Base-by-base conservation (phyloP, 176 grass and related monocot species). In the Aechmea fasciata region DNA sequence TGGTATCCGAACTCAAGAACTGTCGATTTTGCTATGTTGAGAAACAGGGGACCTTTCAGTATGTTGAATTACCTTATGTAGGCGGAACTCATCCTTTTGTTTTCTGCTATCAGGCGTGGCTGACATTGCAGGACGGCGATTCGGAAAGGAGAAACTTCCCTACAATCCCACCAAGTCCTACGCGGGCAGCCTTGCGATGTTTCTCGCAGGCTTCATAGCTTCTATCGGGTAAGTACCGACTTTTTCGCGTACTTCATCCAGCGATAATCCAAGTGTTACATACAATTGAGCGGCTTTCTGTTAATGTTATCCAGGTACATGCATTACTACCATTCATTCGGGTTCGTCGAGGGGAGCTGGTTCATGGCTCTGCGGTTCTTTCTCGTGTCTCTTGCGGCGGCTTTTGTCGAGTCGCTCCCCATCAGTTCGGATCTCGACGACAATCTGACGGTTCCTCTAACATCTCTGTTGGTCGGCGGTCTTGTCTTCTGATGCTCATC, bases 351-450 rank as follows among this genome's bases (percentile, higher is more conserved):
- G 24, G 73, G 88, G 75, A 99, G 50, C 73, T 85, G 89, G 94
- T 50, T 0, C 11, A 81, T 83, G 84, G 73, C 66, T 11, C 3
- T 66, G 6, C 64, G 71, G 14, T 90, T 99, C 25, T 79, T 72
- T 20, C 9, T 80, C 59, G 65, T 67, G n/a, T 99, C 94, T 41
- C 50, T 93, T 9, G 74, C 64, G 2, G 74, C 87, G 11, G 82
- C 87, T 1, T 29, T 73, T 79, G 83, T 85, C 0, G 94, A 97
- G 72, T 87, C 94, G 0, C 81, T 93, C 2, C 84, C 94, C 0
- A 73, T 99, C 33, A 99, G 94, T 71, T 65, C 84, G 6, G 71
- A 82, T 33, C 75, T 90, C n/a, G 94, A 99, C 50, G 94, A 93
- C 71, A 99, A 99, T 25, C 59, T 93, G 66, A 99, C 89, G 11